Evolutionary conservation across 2,329 filamentous ascomycete species (phyloP).

Genomic region (Trichothecium sympodiale): DNA sequence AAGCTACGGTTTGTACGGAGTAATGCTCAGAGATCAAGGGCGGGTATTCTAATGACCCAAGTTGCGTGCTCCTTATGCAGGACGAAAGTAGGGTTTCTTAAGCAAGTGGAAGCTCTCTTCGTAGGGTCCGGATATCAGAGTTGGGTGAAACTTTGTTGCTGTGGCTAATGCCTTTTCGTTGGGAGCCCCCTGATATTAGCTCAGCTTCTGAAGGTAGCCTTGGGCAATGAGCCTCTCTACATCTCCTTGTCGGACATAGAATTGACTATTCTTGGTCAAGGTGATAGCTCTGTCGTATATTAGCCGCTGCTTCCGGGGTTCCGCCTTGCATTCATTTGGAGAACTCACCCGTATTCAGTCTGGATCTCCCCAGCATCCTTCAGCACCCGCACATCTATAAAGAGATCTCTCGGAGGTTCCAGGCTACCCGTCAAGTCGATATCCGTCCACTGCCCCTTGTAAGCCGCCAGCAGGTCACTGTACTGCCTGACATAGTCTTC

Average conservation of each 20-base stretch:
- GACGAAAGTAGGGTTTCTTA: no score
- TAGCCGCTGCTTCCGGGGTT: background rate
- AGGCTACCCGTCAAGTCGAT: slow-evolving; percentile 90
- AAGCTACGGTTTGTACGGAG: no score
- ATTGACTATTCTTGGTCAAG: slow-evolving; percentile 95
- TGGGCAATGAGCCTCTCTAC: slow-evolving; percentile 90
- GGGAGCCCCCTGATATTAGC: slow-evolving; percentile 42
- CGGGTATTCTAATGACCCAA: no score
- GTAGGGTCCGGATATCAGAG: no score
- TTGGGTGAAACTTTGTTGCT: no score
- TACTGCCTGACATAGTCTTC: slow-evolving; percentile 94
- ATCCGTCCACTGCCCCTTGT: slow-evolving; percentile 97
- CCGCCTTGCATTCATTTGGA: background rate
- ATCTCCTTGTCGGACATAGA: slow-evolving; percentile 91
- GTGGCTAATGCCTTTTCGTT: no score
- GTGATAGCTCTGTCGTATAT: slow-evolving; percentile 65
- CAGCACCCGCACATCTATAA: slow-evolving; percentile 90
- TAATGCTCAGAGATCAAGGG: no score
- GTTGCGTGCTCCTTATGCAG: no score
- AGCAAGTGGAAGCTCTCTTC: no score
- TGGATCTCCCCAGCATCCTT: slow-evolving; percentile 98
- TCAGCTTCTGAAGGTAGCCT: slow-evolving; percentile 85
- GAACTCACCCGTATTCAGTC: slow-evolving; percentile 86
- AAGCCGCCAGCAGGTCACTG: slow-evolving; percentile 82
- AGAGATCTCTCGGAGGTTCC: slow-evolving; percentile 88